phyloP scores from a whole-genome alignment of 148 eudicot genomes.

The Spergularia bocconei region DNA sequence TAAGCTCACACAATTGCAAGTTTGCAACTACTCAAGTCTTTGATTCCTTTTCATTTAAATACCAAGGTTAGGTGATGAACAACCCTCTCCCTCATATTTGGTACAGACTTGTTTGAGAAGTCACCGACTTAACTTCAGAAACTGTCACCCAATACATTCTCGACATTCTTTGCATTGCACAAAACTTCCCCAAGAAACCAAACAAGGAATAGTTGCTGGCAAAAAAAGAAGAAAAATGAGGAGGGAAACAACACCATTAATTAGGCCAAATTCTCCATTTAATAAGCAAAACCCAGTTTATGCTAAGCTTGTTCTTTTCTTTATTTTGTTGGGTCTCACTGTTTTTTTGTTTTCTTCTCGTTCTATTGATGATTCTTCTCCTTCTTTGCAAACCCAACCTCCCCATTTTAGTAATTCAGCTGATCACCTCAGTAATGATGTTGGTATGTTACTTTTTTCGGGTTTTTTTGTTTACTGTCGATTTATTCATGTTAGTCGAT shows the following conservation, averaged over 20 bases:
- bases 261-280: constrained; percentile 16
- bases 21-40: too few species aligned
- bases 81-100: too few species aligned
- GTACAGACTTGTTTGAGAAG: too few species aligned
- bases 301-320: constrained; percentile 44
- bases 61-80: too few species aligned
- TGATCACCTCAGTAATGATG: neutral
- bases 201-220: neutral
- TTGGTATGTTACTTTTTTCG: neutral
- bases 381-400: neutral
- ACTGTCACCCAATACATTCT: neutral
- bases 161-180: too few species aligned
- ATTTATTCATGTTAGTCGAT: neutral
- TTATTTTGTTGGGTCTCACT: constrained; percentile 50
- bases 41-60: too few species aligned
- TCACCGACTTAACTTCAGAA: neutral
- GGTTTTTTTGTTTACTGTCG: neutral
- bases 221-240: constrained; percentile 11
- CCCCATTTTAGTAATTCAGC: neutral
- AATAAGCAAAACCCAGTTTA: constrained; percentile 39
- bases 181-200: neutral
- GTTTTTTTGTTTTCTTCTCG: constrained; percentile 46
- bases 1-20: too few species aligned
- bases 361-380: constrained; percentile 26
- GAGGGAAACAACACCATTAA: constrained; percentile 24